Evolutionary conservation across 2,329 filamentous ascomycete species (phyloP).

Genomic region (Pseudogymnoascus verrucosus): DNA sequence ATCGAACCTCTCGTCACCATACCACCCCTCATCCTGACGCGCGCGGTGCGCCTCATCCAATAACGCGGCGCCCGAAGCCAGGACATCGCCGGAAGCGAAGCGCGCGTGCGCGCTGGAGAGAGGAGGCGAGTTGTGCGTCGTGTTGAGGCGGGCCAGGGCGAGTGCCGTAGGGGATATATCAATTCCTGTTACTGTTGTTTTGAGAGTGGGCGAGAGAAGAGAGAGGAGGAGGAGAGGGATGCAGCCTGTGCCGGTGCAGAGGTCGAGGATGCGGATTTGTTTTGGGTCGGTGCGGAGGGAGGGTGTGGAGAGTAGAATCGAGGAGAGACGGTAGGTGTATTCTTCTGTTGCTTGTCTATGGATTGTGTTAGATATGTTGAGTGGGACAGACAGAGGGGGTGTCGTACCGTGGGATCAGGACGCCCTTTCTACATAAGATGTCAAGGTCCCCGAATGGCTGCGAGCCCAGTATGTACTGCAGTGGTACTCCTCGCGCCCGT

Average conservation of each 20-base stretch:
- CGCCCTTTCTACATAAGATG: constrained; percentile 65
- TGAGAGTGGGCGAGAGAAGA: constrained; percentile 40
- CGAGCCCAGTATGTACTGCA: constrained; percentile 83
- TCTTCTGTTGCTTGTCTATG: constrained; percentile 60
- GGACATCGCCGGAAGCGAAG: constrained; percentile 34
- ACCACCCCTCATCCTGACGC: background rate
- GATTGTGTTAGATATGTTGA: constrained; percentile 9
- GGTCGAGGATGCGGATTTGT: constrained; percentile 57
- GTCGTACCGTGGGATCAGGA: constrained; percentile 70
- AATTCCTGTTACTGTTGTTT: constrained; percentile 58
- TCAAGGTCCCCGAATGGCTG: constrained; percentile 84
- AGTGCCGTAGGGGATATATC: constrained; percentile 66
- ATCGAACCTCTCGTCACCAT: constrained; percentile 14
- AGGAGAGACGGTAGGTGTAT: constrained; percentile 50
- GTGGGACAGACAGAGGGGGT: background rate
- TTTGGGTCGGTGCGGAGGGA: background rate
- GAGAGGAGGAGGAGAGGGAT: constrained; percentile 71
- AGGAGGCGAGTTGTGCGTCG: constrained; percentile 29
- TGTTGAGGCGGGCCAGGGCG: constrained; percentile 56
- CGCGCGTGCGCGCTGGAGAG: background rate
- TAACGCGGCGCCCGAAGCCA: constrained; percentile 20
- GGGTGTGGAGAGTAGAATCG: background rate
- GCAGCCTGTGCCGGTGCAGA: constrained; percentile 88
- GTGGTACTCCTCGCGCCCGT: constrained; percentile 57
- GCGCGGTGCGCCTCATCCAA: background rate